Base-by-base conservation (phyloP, 2,329 filamentous ascomycete species). In the Scortechinia acanthostroma region DNA sequence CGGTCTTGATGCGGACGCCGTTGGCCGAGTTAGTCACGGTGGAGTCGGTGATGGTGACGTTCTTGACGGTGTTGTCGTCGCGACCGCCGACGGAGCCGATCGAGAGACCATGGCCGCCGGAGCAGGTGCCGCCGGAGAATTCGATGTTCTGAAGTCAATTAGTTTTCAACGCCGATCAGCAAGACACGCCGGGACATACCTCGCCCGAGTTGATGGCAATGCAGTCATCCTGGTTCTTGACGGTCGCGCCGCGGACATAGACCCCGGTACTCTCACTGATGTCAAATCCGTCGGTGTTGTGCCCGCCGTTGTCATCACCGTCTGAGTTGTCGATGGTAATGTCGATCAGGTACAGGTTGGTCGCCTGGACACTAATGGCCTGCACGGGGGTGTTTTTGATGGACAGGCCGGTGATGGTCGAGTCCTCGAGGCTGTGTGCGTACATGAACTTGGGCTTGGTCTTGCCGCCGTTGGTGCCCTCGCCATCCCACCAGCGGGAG, bases 391-490 rank as follows among this genome's bases (percentile, higher is more conserved):
- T 69, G 58, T 79, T 77, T 56, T 70, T 64, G 51, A 78, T 63
- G 49, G 71, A 73, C 42, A 78, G 55, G 45, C 63, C 61, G 20
- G 57, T 62, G 58, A 80, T 77, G 22, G 55, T 58, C 3, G 74
- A 77, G 44, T 65, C 58, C 25, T 58, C 74, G 46, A 83, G 54
- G 46, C 61, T 63, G 55, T 81, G 71, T 4, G 69, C 68, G 45
- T 64, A 68, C 67, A 81, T 80, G 64, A 83, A 78, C 65, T 82
- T 77, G 50, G 80, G 80, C 70, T 85, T 84, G 20, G 60, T 75
- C 61, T 71, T 72, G 56, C 79, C 79, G 21, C 78, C 76, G 54
- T 78, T 80, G 54, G 58, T 58, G 25, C 80, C 80, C 59, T 79
- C 52, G 44, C 69, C 66, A 52, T 85, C 80, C 81, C 80, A 85